Base-by-base conservation (phyloP, 1,139 yeast species). In the Ogataea hybrid region DNA sequence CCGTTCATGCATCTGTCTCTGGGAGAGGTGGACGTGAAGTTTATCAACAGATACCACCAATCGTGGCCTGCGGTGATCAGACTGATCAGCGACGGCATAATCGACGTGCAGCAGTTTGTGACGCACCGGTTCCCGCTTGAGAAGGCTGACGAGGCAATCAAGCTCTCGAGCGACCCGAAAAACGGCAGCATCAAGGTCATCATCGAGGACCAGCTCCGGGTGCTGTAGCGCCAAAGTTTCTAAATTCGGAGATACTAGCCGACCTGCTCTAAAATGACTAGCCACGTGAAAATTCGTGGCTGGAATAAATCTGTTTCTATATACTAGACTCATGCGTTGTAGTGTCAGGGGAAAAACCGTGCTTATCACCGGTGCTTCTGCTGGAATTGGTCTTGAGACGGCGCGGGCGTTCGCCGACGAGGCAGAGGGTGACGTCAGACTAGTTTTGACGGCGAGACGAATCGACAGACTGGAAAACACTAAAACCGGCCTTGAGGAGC, bases 351-450 rank as follows among this genome's bases (percentile, higher is more conserved):
- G 27, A 5, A 39, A 42, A 27, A 31, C 32, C 25, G 69, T 79
- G 25, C 70, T 84, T 30, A 73, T 84, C 56, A 84, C 92, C 15
- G 92, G 92, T 23, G 92, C 90, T 14, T 79, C 86, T 30, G 75
- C 87, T 3, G 90, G 90, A 11, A 70, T 71, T 44, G 81, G 79
- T 25, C 67, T 68, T 48, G 66, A 66, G 4, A 58, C 90, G 9
- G 95, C 94, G 4, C 58, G 68, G 25, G 89, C 83, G 57, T 79
- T 84, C 50, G 84, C 86, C 34, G 73, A 68, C 21, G 86, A 88
- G 12, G 84, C 95, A 11, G 77, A 90, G 36, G 87, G 87, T 64
- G 84, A 75, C 27, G 63, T 84, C 52, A 80, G 80, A 50, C 69
- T 87, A 48, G 69, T 87, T 43, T 68, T 85, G 15, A 73, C 84